A percentile compares a stretch with the other conserved stretches of the same genome.
Evolutionary conservation across 306 rosid genomes (phyloP).

Genomic region (Inga laurina): DNA sequence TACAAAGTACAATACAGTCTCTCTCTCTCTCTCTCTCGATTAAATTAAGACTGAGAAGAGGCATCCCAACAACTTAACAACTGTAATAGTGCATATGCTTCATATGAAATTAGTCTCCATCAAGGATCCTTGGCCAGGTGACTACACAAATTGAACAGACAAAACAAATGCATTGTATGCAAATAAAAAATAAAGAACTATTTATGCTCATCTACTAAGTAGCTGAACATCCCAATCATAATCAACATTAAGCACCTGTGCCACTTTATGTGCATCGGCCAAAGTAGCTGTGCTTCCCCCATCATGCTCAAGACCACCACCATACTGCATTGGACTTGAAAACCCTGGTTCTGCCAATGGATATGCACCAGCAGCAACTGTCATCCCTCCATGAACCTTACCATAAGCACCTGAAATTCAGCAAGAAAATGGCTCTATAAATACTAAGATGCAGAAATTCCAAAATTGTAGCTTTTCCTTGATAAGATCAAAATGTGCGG

Average conservation of each 20-base stretch:
- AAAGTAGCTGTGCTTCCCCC: slow-evolving; percentile 55
- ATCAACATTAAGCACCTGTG: not conserved
- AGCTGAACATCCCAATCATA: not conserved
- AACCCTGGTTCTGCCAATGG: slow-evolving; percentile 55
- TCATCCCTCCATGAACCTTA: slow-evolving; percentile 64
- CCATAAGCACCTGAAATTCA: slow-evolving; percentile 63
- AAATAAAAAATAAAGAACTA: not conserved
- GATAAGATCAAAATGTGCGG: not conserved
- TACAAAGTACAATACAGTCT: not conserved
- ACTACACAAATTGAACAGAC: not conserved
- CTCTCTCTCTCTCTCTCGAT: not conserved
- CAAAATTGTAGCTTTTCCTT: slow-evolving; percentile 6
- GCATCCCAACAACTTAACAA: not conserved
- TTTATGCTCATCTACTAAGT: not conserved
- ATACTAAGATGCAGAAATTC: slow-evolving; percentile 26
- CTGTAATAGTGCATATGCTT: not conserved
- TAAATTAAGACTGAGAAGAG: not conserved
- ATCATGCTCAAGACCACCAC: slow-evolving; percentile 66
- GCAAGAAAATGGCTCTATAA: slow-evolving; percentile 9
- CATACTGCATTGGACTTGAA: slow-evolving; percentile 56
- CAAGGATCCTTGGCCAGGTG: not conserved
- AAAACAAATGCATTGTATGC: not conserved
- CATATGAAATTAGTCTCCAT: not conserved
- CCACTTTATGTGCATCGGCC: slow-evolving; percentile 59
- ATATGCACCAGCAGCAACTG: slow-evolving; percentile 51